Evolutionary conservation across 2,329 filamentous ascomycete genomes (phyloP).

Genomic region (Talaromyces sp.): DNA sequence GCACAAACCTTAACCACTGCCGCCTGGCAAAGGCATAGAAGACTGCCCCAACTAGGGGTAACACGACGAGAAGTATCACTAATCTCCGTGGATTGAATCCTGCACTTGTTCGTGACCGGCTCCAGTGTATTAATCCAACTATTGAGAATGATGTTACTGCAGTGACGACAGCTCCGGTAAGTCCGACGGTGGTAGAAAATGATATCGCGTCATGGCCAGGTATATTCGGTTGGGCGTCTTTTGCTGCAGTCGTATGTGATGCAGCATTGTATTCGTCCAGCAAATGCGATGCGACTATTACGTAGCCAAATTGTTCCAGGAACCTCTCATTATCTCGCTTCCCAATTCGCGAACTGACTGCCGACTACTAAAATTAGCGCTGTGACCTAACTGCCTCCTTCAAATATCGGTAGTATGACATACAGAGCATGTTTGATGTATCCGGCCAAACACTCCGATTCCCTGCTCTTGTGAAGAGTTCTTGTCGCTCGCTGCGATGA

Average conservation of each 20-base stretch:
- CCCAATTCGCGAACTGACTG: slow-evolving; percentile 53
- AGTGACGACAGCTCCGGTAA: slow-evolving; percentile 65
- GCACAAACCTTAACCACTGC: slow-evolving; percentile 76
- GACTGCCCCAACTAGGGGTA: slow-evolving; percentile 53
- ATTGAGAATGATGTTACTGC: slow-evolving; percentile 60
- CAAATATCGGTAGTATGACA: not conserved
- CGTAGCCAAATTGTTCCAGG: slow-evolving; percentile 88
- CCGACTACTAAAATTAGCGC: slow-evolving; percentile 25
- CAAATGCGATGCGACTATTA: slow-evolving; percentile 86
- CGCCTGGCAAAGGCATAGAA: slow-evolving; percentile 71
- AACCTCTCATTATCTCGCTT: slow-evolving; percentile 79
- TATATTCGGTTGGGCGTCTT: slow-evolving; percentile 30
- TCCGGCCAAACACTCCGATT: not conserved
- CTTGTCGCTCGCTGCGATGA: slow-evolving; percentile 40
- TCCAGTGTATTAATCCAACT: slow-evolving; percentile 70
- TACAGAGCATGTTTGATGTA: slow-evolving; percentile 17
- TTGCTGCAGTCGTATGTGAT: slow-evolving; percentile 37
- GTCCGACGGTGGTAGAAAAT: slow-evolving; percentile 50
- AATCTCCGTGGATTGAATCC: slow-evolving; percentile 42
- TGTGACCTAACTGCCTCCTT: not conserved
- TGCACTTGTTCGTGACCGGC: slow-evolving; percentile 53
- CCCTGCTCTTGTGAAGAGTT: slow-evolving; percentile 18
- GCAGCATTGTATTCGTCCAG: slow-evolving; percentile 60
- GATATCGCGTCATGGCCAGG: slow-evolving; percentile 31
- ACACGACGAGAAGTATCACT: slow-evolving; percentile 41